Evolutionary conservation across 495 filamentous ascomycete species (phyloP), one percentile per base, ranked within the genome.

Genomic region (Xylaria venustula): DNA sequence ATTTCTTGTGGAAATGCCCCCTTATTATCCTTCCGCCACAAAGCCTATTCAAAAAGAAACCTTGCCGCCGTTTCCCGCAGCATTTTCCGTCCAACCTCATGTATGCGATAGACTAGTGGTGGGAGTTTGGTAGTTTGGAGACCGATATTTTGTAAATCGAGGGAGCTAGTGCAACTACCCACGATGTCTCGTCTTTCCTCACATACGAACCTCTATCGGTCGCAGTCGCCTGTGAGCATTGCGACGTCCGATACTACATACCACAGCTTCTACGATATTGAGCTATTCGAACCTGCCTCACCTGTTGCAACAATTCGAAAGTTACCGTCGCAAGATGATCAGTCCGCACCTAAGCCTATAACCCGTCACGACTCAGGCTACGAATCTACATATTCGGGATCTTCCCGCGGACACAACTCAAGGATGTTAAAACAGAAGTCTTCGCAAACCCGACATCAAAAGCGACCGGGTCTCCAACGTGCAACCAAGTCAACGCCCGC

Each of bases 361-460:
- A 69, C 69, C 5, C 74, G 79, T 11, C 78, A 82, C 45, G 79
- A 82, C 48, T 82, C 79, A 6, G 79, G 79, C 7, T 82, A 82
- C 48, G 79, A 76, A 50, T 81, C 78, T n/a, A 68, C 66, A 47
- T 62, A 51, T n/a, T 61, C 68, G 2, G 40, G 51, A 37, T 57
- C 68, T 49, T 60, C 44, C n/a, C 19, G 49, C 25, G 42, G 60
- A 11, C 65, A 57, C 41, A 61, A 60, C 25, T 59, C 65, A 17
- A 11, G 6, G 12, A 30, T 26, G 11, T 47, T 41, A 25, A 36
- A 46, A 15, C 42, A 14, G 3, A 48, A 48, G 5, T 2, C 41
- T 15, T 37, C 42, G 28, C 26, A 40, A 28, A 26, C 41, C 25
- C 72, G 62, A 7, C 66, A 68, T 11, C 74, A 73, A 28, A 64